Base-by-base conservation (phyloP, 2,329 filamentous ascomycete species). In the Colletotrichum phormii region DNA sequence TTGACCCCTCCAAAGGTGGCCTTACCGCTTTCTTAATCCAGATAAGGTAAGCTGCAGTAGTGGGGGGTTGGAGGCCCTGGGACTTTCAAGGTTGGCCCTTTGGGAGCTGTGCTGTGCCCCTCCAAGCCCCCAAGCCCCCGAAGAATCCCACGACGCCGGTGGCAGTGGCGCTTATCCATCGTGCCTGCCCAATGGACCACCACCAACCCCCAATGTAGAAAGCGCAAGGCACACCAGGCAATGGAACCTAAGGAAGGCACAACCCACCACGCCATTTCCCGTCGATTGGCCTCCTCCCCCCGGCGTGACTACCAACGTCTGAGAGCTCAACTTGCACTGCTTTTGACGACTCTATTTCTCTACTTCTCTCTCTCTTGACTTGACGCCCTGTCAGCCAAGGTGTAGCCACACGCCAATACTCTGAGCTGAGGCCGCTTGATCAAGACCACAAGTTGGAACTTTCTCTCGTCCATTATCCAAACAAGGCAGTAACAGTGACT, bases 401-500 rank as follows among this genome's bases (percentile, higher is more conserved):
- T 46, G 26, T 63, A 66, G 67, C 62, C 62, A 60, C 61, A 42
- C 24, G 18, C 15, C 4, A n/a, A n/a, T n/a, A 58, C 11, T 37
- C 12, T 37, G 35, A 49, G 53, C 24, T 63, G 64, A 72, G 69
- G 64, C 69, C 64, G 55, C 55, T 63, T 62, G 37, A 66, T 37
- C 53, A 29, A 33, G 63, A 26, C 49, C 42, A 3, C 42, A 49
- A n/a, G 7, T 49, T 49, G 42, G 42, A 49, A 49, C 42, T n/a
- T 49, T 49, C 42, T 22, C 42, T 49, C 18, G 7, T 49, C 42
- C 18, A 4, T 22, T 49, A 4, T 18, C 54, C 37, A 53, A 42
- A 54, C 46, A 58, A 35, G 55, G 54, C 33, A 58, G 57, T 61
- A 35, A 55, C 8, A 71, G 68, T 71, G 68, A 71, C 71, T 73